Conservation (phyloP, 257 asterid species). For the Cinchona pubescens region DNA sequence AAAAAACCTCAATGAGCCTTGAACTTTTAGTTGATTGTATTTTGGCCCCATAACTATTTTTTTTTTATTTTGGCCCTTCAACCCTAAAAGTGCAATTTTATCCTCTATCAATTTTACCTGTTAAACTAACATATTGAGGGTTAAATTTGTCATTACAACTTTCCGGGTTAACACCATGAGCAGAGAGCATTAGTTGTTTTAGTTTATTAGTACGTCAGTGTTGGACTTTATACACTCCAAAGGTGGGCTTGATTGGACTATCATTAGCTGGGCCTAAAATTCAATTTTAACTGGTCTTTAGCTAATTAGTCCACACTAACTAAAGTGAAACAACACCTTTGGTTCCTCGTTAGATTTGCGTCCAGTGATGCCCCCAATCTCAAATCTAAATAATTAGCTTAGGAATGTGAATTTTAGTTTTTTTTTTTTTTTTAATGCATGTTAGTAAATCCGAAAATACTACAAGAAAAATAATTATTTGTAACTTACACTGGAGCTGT, state of each 20-base stretch:
- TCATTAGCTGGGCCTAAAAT: not conserved
- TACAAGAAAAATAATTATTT: too few relatives aligned
- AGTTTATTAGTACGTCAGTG: not conserved
- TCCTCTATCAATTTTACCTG: too few relatives aligned
- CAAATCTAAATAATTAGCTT: not conserved
- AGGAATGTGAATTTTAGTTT: not conserved
- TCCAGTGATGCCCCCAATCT: not conserved
- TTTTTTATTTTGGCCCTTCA: too few relatives aligned
- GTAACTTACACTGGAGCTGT: too few relatives aligned
- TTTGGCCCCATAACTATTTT: too few relatives aligned
- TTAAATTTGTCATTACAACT: too few relatives aligned
- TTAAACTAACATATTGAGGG: too few relatives aligned
- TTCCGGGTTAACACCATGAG: too few relatives aligned
- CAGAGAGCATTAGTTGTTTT: not conserved
- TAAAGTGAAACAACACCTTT: not conserved
- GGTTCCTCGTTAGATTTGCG: not conserved
- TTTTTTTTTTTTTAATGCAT: too few relatives aligned
- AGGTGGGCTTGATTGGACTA: not conserved
- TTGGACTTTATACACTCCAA: not conserved
- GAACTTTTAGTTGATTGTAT: too few relatives aligned
- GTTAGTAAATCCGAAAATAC: not conserved
- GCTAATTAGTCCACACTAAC: not conserved
- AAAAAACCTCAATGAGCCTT: too few relatives aligned
- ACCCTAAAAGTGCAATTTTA: too few relatives aligned
- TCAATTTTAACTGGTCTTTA: not conserved